Evolutionary conservation across 176 grass and related monocot species (phyloP).

Genomic region (Oryza coarctata): DNA sequence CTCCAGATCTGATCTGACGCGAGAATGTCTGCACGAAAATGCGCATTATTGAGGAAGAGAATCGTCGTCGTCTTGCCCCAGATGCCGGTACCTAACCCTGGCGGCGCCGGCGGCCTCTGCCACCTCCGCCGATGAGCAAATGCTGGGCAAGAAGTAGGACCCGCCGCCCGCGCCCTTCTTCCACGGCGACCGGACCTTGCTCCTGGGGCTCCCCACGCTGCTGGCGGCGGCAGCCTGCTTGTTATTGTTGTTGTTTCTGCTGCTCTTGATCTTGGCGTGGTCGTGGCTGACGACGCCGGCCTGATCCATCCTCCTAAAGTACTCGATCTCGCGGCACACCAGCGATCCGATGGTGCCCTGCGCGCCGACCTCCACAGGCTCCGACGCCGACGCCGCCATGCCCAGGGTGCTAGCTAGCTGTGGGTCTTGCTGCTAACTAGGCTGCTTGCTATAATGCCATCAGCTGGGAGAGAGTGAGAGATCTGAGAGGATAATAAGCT

Average conservation of each 20-base stretch:
- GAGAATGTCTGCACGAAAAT: background rate
- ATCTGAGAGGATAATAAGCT: no score
- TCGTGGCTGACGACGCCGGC: background rate
- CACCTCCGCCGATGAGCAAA: conserved; percentile 50
- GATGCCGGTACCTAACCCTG: conserved; percentile 26
- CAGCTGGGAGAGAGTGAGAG: no score
- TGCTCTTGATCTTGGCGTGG: conserved; percentile 6
- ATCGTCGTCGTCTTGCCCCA: conserved; percentile 19
- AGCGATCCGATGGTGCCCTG: conserved; percentile 45
- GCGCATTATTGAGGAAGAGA: background rate
- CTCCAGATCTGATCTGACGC: background rate
- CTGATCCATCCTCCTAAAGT: conserved; percentile 27
- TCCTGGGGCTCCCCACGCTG: background rate
- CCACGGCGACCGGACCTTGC: background rate
- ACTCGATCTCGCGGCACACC: conserved; percentile 45
- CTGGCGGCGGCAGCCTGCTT: background rate
- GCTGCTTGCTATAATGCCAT: no score
- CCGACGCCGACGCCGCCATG: conserved; percentile 22
- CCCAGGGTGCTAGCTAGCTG: background rate
- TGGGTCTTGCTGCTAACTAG: no score
- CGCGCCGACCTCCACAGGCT: conserved; percentile 45
- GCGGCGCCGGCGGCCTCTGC: background rate
- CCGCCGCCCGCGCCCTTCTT: conserved; percentile 2
- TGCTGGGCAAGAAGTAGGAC: conserved; percentile 40
- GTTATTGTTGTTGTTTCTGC: background rate